Conservation (phyloP, 441 rosid species). For the Geranium incanum region DNA sequence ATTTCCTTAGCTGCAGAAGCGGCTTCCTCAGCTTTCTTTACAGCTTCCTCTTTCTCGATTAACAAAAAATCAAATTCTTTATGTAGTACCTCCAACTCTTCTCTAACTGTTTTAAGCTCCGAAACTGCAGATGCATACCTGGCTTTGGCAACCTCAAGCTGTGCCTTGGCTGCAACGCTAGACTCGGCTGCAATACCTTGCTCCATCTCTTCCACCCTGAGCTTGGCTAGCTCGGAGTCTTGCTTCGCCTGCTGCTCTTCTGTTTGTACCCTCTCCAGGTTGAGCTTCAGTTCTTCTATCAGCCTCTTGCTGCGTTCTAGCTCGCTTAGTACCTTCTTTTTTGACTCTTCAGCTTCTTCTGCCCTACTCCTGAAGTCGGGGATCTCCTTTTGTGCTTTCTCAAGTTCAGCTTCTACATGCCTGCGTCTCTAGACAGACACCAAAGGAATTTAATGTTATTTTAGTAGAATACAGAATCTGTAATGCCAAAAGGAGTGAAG, state of each 20-base stretch:
- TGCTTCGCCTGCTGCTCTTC: constrained; percentile 93
- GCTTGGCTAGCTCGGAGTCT: constrained; percentile 80
- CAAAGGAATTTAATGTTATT: constrained; percentile 11
- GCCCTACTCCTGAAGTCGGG: constrained; percentile 50
- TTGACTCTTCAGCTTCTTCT: constrained; percentile 56
- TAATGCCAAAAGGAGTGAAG: no score
- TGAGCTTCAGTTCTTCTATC: constrained; percentile 72
- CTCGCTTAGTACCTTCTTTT: constrained; percentile 55
- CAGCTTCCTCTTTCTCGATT: constrained; percentile 49
- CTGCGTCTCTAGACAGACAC: constrained; percentile 48
- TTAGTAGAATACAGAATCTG: neutral
- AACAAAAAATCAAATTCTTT: constrained; percentile 49
- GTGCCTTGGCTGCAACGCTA: constrained; percentile 86
- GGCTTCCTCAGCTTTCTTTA: constrained; percentile 66
- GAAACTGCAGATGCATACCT: constrained; percentile 58
- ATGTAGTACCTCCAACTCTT: constrained; percentile 49
- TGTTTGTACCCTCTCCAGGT: constrained; percentile 69
- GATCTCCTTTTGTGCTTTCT: constrained; percentile 59
- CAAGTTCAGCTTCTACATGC: constrained; percentile 67
- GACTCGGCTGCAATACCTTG: constrained; percentile 83
- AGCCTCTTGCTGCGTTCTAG: constrained; percentile 70
- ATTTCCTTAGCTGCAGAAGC: constrained; percentile 62
- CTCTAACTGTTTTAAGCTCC: constrained; percentile 57
- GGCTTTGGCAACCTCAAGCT: constrained; percentile 84
- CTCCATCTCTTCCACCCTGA: constrained; percentile 83